Conservation (phyloP, 192 early-diverging fungal genomes). For the Obelidium mucronatum region DNA sequence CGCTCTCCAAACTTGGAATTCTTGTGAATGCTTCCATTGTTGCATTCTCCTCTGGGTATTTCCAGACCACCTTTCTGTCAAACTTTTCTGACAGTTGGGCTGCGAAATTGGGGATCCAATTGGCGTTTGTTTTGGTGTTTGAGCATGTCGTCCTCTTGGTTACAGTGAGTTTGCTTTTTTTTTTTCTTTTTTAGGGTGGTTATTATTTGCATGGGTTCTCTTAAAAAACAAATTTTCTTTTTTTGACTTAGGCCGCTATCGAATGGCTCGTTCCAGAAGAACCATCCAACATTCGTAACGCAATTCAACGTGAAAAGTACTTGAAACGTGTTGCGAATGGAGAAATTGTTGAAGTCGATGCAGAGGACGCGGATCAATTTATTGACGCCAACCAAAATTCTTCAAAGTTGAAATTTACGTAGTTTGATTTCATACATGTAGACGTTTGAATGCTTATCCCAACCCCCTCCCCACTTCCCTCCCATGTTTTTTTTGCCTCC, state of each 20-base stretch:
- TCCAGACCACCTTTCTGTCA: conserved; percentile 29
- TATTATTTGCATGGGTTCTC: conserved; percentile 16
- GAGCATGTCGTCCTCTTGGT: conserved; percentile 38
- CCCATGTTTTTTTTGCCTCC: no score
- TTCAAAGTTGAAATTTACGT: background rate
- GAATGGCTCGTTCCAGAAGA: conserved; percentile 40
- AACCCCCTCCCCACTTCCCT: no score
- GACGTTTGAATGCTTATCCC: no score
- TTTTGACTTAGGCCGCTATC: conserved; percentile 31
- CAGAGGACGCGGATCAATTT: background rate
- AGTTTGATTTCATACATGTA: background rate
- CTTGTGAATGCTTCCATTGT: conserved; percentile 49
- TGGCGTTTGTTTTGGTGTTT: conserved; percentile 50
- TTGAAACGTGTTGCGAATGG: conserved; percentile 33
- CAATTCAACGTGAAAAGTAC: conserved; percentile 41
- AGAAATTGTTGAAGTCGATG: conserved; percentile 35
- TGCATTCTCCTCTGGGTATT: conserved; percentile 43
- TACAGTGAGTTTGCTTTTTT: conserved; percentile 19
- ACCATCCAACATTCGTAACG: conserved; percentile 37
- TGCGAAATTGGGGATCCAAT: conserved; percentile 33
- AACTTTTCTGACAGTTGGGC: background rate
- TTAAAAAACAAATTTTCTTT: no score
- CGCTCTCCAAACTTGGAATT: conserved; percentile 17
- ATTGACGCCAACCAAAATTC: background rate
- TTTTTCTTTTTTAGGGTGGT: no score